A percentile compares a stretch with the other conserved stretches of the same genome.
These are phyloP conservation scores for Backusella parvicylindrica DNA, from an alignment of 192 early-diverging fungal species.

Conservation along the genomic window DNA sequence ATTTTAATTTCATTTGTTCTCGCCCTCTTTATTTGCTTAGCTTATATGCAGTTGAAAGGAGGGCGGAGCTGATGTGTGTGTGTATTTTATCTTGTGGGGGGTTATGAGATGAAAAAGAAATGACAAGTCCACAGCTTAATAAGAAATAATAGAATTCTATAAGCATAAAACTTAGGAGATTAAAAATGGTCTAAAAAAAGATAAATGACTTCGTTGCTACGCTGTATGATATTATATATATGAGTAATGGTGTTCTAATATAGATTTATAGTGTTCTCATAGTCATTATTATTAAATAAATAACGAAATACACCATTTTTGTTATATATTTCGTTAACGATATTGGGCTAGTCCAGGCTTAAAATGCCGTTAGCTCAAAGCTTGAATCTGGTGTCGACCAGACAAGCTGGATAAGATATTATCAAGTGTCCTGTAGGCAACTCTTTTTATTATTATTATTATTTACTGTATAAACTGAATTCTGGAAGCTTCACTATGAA, in stretches of 20 bases:
- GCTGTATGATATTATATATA: background rate
- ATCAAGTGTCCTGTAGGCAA: no score
- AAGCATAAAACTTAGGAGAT: background rate
- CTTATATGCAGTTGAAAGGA: background rate
- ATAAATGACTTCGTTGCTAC: background rate
- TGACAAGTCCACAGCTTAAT: background rate
- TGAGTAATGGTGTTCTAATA: no score
- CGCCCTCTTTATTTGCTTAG: background rate
- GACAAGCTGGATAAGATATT: no score
- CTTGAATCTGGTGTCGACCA: no score
- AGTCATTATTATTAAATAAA: background rate
- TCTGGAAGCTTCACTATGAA: no score
- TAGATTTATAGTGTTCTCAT: background rate
- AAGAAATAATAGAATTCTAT: constrained; percentile 1
- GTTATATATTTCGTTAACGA: no score
- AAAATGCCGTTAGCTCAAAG: no score
- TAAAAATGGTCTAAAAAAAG: background rate
- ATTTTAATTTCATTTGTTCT: background rate
- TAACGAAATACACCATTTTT: no score
- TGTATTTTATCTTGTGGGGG: background rate
- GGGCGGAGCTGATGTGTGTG: background rate
- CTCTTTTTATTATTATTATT: no score
- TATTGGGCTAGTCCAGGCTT: no score
- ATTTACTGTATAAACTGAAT: no score
- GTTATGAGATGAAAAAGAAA: background rate